Evolutionary conservation across 1,284 basidiomycete species (phyloP).

Genomic region (Trichosporon ovoides): DNA sequence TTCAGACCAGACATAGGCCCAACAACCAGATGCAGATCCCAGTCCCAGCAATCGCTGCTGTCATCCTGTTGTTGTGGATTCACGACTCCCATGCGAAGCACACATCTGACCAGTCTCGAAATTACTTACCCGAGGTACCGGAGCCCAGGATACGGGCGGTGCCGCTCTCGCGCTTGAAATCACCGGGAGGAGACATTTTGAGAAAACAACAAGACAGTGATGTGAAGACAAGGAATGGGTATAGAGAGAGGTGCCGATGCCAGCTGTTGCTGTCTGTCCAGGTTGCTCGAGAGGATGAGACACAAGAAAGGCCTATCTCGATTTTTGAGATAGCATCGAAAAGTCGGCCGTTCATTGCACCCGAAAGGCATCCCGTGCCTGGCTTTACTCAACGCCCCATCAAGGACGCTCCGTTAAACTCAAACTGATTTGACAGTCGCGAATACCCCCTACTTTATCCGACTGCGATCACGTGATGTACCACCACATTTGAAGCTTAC

Average conservation of each 20-base stretch:
- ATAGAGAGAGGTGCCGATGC: neutral
- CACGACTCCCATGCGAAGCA: neutral
- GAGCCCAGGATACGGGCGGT: constrained; percentile 87
- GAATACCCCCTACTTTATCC: constrained; percentile 1
- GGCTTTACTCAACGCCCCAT: neutral
- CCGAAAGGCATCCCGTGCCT: neutral
- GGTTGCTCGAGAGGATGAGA: neutral
- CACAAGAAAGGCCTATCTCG: neutral
- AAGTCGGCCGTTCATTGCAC: constrained; percentile 4
- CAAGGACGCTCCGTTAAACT: neutral
- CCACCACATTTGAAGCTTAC: too few relatives aligned
- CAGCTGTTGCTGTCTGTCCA: neutral
- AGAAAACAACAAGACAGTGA: neutral
- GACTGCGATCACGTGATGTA: neutral
- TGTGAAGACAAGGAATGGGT: neutral
- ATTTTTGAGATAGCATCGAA: constrained; percentile 1
- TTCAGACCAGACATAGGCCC: too few relatives aligned
- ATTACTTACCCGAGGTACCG: constrained; percentile 72
- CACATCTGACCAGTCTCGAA: neutral
- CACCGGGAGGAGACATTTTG: constrained; percentile 45
- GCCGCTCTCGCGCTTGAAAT: constrained; percentile 64
- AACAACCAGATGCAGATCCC: neutral
- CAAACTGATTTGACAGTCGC: too few relatives aligned
- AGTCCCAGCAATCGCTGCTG: neutral
- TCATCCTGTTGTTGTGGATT: neutral